These are phyloP conservation scores for Fragaria iinumae DNA, from an alignment of 306 rosid species.

Conservation along the genomic window DNA sequence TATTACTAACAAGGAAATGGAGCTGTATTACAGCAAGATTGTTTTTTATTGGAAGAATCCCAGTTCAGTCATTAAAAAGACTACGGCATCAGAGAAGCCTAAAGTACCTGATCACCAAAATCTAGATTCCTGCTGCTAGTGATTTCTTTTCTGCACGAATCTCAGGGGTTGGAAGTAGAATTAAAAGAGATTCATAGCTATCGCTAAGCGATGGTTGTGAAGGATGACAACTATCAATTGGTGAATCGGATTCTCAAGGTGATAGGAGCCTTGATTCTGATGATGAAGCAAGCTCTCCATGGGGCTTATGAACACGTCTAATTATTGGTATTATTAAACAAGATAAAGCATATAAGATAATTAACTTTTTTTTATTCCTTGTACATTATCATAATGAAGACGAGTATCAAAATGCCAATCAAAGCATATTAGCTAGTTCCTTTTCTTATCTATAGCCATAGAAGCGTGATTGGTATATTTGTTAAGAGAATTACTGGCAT, in stretches of 20 bases:
- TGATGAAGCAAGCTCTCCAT: not conserved
- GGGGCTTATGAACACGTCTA: not conserved
- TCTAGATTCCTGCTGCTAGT: constrained; percentile 18
- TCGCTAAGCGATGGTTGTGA: constrained; percentile 35
- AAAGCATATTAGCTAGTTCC: too few relatives aligned
- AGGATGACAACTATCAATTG: constrained; percentile 29
- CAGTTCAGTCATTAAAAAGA: constrained; percentile 43
- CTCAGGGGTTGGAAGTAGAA: not conserved
- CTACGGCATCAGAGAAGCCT: not conserved
- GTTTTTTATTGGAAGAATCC: constrained; percentile 26
- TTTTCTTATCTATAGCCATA: too few relatives aligned
- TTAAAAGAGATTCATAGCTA: constrained; percentile 13
- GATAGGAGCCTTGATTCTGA: constrained; percentile 2
- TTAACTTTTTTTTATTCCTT: not conserved
- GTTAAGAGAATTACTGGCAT: too few relatives aligned
- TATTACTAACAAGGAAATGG: not conserved
- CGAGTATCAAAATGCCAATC: not conserved
- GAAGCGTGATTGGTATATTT: too few relatives aligned
- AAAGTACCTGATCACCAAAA: not conserved
- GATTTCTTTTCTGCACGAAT: constrained; percentile 32
- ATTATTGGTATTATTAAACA: not conserved
- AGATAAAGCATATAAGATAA: not conserved
- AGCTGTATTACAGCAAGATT: not conserved
- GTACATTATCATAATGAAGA: not conserved
- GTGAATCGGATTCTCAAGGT: constrained; percentile 16